Evolutionary conservation across 1,139 yeast species (phyloP).

Genomic region (Chernovozyma aurita): DNA sequence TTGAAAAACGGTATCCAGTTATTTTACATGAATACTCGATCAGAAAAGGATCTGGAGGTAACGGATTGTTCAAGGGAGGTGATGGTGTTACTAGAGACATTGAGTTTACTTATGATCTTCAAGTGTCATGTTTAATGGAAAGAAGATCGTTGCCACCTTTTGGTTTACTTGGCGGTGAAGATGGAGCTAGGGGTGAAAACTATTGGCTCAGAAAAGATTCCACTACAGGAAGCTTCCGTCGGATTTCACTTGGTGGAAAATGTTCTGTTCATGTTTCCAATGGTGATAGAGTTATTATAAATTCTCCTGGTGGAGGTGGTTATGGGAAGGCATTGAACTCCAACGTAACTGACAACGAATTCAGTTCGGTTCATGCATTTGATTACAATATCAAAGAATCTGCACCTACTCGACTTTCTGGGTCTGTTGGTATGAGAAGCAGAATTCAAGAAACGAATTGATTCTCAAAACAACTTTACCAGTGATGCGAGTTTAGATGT

Average conservation of each 20-base stretch:
- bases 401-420: conserved; percentile 26
- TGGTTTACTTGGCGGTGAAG: conserved; percentile 41
- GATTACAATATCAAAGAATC: conserved; percentile 23
- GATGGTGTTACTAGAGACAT: conserved; percentile 44
- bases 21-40: conserved; percentile 38
- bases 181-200: conserved; percentile 38
- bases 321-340: conserved; percentile 27
- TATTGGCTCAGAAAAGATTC: conserved; percentile 29
- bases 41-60: conserved; percentile 39
- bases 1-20: conserved; percentile 46
- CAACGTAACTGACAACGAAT: conserved; percentile 3
- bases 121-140: conserved; percentile 45
- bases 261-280: conserved; percentile 33
- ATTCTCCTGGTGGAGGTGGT: conserved; percentile 51
- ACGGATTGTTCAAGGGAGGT: conserved; percentile 40
- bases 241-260: conserved; percentile 39
- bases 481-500: neutral
- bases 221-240: conserved; percentile 19
- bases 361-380: too few relatives aligned
- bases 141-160: conserved; percentile 43
- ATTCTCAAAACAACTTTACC: neutral
- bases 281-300: conserved; percentile 41
- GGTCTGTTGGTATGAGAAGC: conserved; percentile 34
- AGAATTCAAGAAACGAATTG: conserved; percentile 33
- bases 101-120: conserved; percentile 37